Base-by-base conservation (phyloP, 805 yeast species). In the Lachancea meyersii region DNA sequence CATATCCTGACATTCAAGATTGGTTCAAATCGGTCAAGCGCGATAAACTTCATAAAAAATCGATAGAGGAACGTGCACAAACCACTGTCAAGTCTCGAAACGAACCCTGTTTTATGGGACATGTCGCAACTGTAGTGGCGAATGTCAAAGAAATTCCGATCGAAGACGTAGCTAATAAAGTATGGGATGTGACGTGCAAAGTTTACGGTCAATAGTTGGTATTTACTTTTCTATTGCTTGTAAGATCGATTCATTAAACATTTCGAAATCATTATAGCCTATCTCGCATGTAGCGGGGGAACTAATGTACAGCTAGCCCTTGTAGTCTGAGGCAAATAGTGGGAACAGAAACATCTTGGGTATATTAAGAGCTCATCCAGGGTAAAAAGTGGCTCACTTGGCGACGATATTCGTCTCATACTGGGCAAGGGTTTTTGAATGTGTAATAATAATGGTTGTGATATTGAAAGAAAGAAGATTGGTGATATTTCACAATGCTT, bases 41-140 rank as follows among this genome's bases (percentile, higher is more conserved):
- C 31, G 70, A 70, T 18, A 60, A 62, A 35, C 46, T 63, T 2
- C 54, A 57, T 3, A 53, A 64, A 14, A 52, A 52, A 5, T 32
- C 51, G 2, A 47, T 36, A 5, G 57, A 50, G 9, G 55, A 52
- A 13, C 52, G 54, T 38, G 67, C 67, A 9, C 46, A 47, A 5
- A 45, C 65, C 16, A 63, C 86, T 69, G 75, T 93, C 33, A 83
- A 83, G 49, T 82, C 91, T 0, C 72, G 98, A 56, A 88, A 93
- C 60, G 99, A 93, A 62, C 99, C 99, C 0, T 88, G 94, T 39
- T 73, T 77, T 34, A 78, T 93, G 41, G 86, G 87, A 2, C 77
- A 79, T 44, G 88, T 88, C 0, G 97, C 94, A 1, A 77, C 75
- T 45, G 79, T 80, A 2, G 67, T 84, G 31, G 72, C 85, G 1